Percentiles rank a stretch among this genome's conserved stretches.
These are phyloP conservation scores for Aureobasidium melanogenum DNA, from an alignment of 2,329 filamentous ascomycete species.

Conservation along the genomic window DNA sequence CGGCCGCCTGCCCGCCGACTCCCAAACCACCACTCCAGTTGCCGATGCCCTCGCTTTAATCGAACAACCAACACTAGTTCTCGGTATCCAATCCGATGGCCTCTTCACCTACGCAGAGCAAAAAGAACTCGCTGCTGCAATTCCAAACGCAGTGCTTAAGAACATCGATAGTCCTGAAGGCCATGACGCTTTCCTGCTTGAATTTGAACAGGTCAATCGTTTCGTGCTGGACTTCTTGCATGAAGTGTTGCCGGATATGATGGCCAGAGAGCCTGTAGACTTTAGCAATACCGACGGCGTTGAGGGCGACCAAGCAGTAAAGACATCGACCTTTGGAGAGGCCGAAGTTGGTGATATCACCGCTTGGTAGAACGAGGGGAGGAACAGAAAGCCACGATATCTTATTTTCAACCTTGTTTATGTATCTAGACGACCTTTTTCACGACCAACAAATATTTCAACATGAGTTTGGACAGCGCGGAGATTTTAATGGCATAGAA, in stretches of 20 bases:
- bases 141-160: slow-evolving; percentile 67
- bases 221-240: slow-evolving; percentile 79
- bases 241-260: slow-evolving; percentile 78
- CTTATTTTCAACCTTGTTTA: background rate
- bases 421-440: slow-evolving; percentile 1
- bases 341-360: slow-evolving; percentile 95
- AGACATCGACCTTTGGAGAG: slow-evolving; percentile 89
- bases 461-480: background rate
- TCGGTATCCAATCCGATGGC: slow-evolving; percentile 92
- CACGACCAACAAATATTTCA: slow-evolving; percentile 2
- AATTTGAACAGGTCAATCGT: slow-evolving; percentile 93
- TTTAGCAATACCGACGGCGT: slow-evolving; percentile 19
- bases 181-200: slow-evolving; percentile 90
- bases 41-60: slow-evolving; percentile 71
- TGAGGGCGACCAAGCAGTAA: slow-evolving; percentile 56
- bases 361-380: slow-evolving; percentile 71
- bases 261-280: slow-evolving; percentile 46
- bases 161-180: slow-evolving; percentile 91
- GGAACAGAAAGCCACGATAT: background rate
- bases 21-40: slow-evolving; percentile 43
- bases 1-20: slow-evolving; percentile 41
- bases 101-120: slow-evolving; percentile 97
- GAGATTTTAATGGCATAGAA: background rate
- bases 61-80: slow-evolving; percentile 78
- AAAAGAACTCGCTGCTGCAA: slow-evolving; percentile 75